Base-by-base conservation (phyloP, 1,284 basidiomycete genomes). In the Ustilago vetiveriae region DNA sequence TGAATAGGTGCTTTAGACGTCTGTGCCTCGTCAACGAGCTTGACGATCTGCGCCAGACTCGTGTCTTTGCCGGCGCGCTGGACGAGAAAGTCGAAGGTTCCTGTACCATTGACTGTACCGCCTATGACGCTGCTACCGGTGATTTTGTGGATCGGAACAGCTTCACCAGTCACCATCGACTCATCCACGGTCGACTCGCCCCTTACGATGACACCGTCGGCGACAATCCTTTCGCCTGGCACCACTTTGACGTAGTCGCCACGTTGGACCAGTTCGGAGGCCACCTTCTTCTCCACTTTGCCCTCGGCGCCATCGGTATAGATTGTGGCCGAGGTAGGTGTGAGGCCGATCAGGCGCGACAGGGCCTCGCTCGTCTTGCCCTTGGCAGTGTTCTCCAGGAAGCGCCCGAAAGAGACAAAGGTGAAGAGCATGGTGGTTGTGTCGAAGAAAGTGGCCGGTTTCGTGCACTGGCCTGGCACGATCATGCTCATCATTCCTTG, bases 401-500 rank as follows among this genome's bases (percentile, higher is more conserved):
- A 97, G 35, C 96, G 89, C 2, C 95, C 96, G 26, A 98, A 88
- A 4, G 92, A 93, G 74, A 98, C 92, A 81, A 98, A 98, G 83
- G 90, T 93, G 86, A 99, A 91, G 56, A 99, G 85, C 96, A 98
- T 98, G 16, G 94, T 96, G 76, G 92, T 94, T 2, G 96, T 98
- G 84, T 99, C 96, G 84, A 98, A 98, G 85, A 98, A 98, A 27
- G 94, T 88, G 79, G 91, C 88, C 0, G 96, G 95, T 32, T 87
- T 88, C 80, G 87, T 91, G 51, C 87, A 86, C 24, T 66, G 45
- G 9, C 88, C 86, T 3, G 64, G 51, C 13, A 45, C 21, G 7
- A 33, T 21, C 32, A 50, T 55, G 16, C 21, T 44, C 53, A 58
- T 53, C 45, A 53, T 52, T n/a, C 32, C 62, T 43, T 54, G 54